Evolutionary conservation across 176 grass and related monocot species (phyloP), one percentile per base, ranked within the genome.

Genomic region (Lolium perenne): DNA sequence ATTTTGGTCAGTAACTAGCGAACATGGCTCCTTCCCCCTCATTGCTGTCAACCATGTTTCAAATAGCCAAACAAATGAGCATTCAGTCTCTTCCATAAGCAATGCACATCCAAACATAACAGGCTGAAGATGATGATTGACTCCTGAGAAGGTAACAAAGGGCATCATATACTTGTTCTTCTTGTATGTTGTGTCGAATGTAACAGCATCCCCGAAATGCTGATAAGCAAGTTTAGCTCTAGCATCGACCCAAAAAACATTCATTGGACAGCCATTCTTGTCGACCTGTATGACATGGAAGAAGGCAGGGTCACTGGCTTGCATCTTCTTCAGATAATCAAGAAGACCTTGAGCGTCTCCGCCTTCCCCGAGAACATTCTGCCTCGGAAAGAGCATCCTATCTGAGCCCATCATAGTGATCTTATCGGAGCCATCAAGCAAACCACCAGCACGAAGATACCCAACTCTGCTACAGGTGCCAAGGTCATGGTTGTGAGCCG

Each of bases 141-240:
- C 68, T 66, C 96, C 93, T 17, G 92, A 93, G 69, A 98, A 95
- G 73, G 87, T 90, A 53, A 95, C 89, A 75, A 95, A 92, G 13
- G 96, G 96, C 89, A 94, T 89, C 93, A 94, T 93, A 74, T 95
- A 83, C 86, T 94, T 98, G 77, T 91, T 95, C 88, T 95, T 94
- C 82, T 92, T 98, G 71, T 93, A 94, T 38, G 96, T 89, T 17
- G 91, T 98, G 70, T 98, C 96, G 32, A 98, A 95, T 13, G 81
- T 92, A 14, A 98, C 51, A 72, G 86, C 91, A 91, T 98, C 93
- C 38, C 93, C 96, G 57, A 98, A 98, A 84, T 92, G 71, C 32
- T 70, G 56, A 80, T 98, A 95, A 41, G 84, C 83, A 59, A 50
- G 72, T 87, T 88, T 92, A 70, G 93, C 86, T 88, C 90, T 94